Conservation (phyloP, 306 rosid species). For the Sicyos baderoa region DNA sequence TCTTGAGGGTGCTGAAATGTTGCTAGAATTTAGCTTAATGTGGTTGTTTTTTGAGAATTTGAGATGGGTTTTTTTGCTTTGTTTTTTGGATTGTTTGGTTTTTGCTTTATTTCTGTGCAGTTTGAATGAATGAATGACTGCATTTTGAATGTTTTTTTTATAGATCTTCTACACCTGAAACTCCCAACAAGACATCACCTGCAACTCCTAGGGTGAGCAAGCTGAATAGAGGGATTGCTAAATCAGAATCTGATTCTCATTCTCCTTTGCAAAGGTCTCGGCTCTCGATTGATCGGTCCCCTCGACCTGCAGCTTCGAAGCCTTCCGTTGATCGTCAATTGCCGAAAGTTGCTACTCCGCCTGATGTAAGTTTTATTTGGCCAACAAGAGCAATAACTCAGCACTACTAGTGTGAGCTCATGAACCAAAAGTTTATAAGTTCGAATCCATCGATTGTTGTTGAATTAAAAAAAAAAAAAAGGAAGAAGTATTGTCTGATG, state of each 20-base stretch:
- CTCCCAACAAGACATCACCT: conserved; percentile 62
- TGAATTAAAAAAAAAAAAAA: too few relatives aligned
- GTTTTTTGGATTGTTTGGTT: conserved; percentile 22
- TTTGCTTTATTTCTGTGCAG: conserved; percentile 20
- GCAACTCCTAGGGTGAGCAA: conserved; percentile 74
- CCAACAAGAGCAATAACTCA: too few relatives aligned
- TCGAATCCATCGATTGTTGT: too few relatives aligned
- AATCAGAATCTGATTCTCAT: conserved; percentile 63
- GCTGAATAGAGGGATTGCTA: conserved; percentile 50
- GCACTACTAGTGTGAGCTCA: too few relatives aligned
- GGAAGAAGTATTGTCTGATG: too few relatives aligned
- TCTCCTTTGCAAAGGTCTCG: conserved; percentile 68
- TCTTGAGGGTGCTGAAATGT: neutral
- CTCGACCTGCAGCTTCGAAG: conserved; percentile 56
- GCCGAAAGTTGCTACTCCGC: conserved; percentile 54
- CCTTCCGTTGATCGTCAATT: conserved; percentile 55
- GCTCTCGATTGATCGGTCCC: conserved; percentile 65
- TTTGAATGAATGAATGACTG: conserved; percentile 1
- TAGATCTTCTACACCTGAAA: conserved; percentile 54
- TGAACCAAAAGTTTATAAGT: too few relatives aligned
- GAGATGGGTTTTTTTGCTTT: conserved; percentile 13
- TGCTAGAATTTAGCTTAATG: neutral
- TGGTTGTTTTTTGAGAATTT: conserved; percentile 12
- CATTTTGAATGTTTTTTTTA: conserved; percentile 20
- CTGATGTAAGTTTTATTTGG: conserved; percentile 56